A percentile compares a stretch with the other conserved stretches of the same genome.
These are phyloP conservation scores for Coemansia sp. DNA, from an alignment of 192 early-diverging fungal species.

Conservation along the genomic window DNA sequence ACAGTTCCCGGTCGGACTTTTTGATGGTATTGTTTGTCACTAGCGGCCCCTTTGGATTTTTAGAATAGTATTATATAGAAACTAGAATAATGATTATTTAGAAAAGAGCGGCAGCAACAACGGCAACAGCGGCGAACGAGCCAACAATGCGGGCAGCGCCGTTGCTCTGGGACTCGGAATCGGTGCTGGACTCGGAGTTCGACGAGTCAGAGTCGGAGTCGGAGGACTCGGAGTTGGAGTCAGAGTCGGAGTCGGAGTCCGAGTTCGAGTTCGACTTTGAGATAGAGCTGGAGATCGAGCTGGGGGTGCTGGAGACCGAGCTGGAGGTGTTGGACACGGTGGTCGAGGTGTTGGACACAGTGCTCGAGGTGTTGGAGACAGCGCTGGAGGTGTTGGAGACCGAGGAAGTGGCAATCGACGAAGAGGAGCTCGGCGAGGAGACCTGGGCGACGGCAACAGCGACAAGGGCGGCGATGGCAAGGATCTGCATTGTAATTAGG, in stretches of 20 bases:
- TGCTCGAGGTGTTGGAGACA: not conserved
- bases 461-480: constrained; percentile 28
- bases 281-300: not conserved
- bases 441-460: constrained; percentile 28
- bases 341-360: too few species aligned
- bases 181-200: not conserved
- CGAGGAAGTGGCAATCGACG: not conserved
- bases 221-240: not conserved
- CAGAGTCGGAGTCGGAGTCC: not conserved
- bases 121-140: constrained; percentile 29
- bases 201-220: constrained; percentile 1
- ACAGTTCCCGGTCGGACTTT: too few species aligned
- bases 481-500: constrained; percentile 38
- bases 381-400: not conserved
- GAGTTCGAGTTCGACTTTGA: not conserved
- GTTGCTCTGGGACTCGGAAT: constrained; percentile 14
- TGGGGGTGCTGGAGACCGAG: not conserved
- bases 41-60: too few species aligned
- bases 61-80: constrained; percentile 7
- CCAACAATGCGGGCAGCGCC: constrained; percentile 35
- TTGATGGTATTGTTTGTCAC: too few species aligned
- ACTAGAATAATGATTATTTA: constrained; percentile 11
- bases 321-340: not conserved
- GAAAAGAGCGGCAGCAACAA: constrained; percentile 44
- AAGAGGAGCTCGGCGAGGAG: not conserved